Conservation (phyloP, 768 basidiomycete genomes). For the Pisolithus microcarpus region DNA sequence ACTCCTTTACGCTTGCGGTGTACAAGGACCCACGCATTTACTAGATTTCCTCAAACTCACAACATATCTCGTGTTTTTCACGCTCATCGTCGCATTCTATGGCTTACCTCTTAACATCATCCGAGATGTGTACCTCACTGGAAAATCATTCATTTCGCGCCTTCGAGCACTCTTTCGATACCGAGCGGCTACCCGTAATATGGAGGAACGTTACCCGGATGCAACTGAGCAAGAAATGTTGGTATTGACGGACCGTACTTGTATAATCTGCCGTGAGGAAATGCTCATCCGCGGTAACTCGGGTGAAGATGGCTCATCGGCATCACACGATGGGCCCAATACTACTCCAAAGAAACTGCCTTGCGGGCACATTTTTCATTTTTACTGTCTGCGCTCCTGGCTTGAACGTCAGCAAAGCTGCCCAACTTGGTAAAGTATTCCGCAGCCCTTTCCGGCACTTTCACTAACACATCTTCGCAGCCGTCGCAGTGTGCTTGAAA, state of each 20-base stretch:
- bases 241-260: slow-evolving; percentile 80
- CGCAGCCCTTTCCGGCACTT: neutral
- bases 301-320: slow-evolving; percentile 17
- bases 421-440: slow-evolving; percentile 79
- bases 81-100: slow-evolving; percentile 88
- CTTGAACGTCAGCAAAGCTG: slow-evolving; percentile 98
- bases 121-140: slow-evolving; percentile 93
- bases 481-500: slow-evolving; percentile 71
- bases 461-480: slow-evolving; percentile 30
- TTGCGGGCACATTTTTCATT: slow-evolving; percentile 98
- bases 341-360: slow-evolving; percentile 94
- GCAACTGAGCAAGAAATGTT: slow-evolving; percentile 81
- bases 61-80: slow-evolving; percentile 91
- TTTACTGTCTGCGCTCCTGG: slow-evolving; percentile 95
- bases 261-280: slow-evolving; percentile 98
- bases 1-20: neutral
- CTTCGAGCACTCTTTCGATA: slow-evolving; percentile 87
- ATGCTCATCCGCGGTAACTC: slow-evolving; percentile 48
- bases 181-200: slow-evolving; percentile 88
- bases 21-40: slow-evolving; percentile 7
- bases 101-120: slow-evolving; percentile 95
- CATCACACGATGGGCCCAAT: slow-evolving; percentile 64
- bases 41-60: slow-evolving; percentile 89
- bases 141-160: slow-evolving; percentile 84
- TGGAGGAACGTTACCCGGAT: slow-evolving; percentile 93